phyloP scores from a whole-genome alignment of 2,329 filamentous ascomycete species.

The Colletotrichum lentis region DNA sequence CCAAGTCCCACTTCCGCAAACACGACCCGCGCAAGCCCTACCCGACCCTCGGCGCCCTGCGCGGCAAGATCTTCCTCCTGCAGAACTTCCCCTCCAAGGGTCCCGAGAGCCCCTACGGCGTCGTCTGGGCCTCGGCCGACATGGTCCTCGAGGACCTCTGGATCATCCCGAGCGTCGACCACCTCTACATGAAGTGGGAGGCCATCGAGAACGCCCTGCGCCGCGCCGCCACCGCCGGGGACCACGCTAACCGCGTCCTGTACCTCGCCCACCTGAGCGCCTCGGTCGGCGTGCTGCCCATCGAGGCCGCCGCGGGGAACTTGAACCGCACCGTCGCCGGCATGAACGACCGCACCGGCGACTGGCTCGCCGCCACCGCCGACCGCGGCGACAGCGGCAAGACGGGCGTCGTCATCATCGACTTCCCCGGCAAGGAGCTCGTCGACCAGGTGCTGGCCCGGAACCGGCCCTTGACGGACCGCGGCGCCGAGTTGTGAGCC shows the following conservation, averaged over 20 bases:
- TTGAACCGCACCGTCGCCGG: constrained; percentile 52
- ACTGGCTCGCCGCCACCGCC: constrained; percentile 47
- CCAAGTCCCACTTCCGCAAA: constrained; percentile 49
- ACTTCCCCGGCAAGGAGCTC: constrained; percentile 56
- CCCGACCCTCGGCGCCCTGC: constrained; percentile 56
- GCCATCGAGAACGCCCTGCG: constrained; percentile 54
- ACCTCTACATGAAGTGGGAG: constrained; percentile 58
- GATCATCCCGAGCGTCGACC: constrained; percentile 53
- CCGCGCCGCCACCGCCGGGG: constrained; percentile 46
- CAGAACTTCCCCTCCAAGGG: constrained; percentile 54
- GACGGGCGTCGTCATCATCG: constrained; percentile 58
- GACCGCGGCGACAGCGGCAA: constrained; percentile 41
- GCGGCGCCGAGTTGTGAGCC: constrained; percentile 25
- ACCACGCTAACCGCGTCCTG: constrained; percentile 49
- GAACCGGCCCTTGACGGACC: constrained; percentile 46
- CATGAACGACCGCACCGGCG: constrained; percentile 60
- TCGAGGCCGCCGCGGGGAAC: constrained; percentile 60
- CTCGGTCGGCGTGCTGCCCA: constrained; percentile 57
- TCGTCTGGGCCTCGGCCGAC: constrained; percentile 55
- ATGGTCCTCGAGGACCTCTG: constrained; percentile 59
- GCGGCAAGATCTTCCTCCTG: constrained; percentile 57
- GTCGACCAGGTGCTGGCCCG: constrained; percentile 54
- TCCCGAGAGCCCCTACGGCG: constrained; percentile 49
- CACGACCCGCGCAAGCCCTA: constrained; percentile 47
- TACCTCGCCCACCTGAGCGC: constrained; percentile 59